Evolutionary conservation across 257 asterid genomes (phyloP).

Genomic region (Ilex asprella): DNA sequence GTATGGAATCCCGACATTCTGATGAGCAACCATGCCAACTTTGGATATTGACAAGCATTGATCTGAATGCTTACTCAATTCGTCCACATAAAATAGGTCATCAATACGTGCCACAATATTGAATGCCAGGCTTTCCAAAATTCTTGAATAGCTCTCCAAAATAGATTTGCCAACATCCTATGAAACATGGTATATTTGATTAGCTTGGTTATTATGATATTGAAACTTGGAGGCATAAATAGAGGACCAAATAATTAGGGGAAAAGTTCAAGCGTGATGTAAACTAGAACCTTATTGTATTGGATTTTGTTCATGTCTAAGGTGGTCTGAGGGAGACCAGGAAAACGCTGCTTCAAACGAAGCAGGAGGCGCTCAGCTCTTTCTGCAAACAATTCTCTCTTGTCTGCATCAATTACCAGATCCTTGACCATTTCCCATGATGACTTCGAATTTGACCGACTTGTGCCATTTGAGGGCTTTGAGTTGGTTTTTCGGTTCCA

Average conservation of each 20-base stretch:
- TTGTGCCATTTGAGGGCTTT: neutral
- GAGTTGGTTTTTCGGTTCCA: neutral
- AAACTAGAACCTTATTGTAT: neutral
- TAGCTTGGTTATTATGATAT: too few species aligned
- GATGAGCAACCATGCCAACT: neutral
- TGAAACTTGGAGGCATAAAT: too few species aligned
- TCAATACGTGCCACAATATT: neutral
- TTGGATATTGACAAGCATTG: neutral
- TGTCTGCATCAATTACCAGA: neutral
- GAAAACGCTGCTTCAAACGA: neutral
- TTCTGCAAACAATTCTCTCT: neutral
- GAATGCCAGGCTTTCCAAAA: neutral
- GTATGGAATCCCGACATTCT: neutral
- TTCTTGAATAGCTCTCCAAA: too few species aligned
- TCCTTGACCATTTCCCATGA: neutral
- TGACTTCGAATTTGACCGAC: neutral
- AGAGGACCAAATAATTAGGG: too few species aligned
- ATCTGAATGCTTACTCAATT: neutral
- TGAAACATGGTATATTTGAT: neutral
- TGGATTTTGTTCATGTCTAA: neutral
- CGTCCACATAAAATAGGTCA: neutral
- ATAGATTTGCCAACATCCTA: conserved; percentile 1
- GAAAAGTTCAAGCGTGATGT: too few species aligned
- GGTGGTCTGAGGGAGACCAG: neutral
- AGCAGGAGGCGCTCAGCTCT: neutral